A percentile compares a stretch with the other conserved stretches of the same genome.
These are phyloP conservation scores for Ganoderma resinaceum DNA, from an alignment of 1,284 basidiomycete genomes.

Conservation along the genomic window DNA sequence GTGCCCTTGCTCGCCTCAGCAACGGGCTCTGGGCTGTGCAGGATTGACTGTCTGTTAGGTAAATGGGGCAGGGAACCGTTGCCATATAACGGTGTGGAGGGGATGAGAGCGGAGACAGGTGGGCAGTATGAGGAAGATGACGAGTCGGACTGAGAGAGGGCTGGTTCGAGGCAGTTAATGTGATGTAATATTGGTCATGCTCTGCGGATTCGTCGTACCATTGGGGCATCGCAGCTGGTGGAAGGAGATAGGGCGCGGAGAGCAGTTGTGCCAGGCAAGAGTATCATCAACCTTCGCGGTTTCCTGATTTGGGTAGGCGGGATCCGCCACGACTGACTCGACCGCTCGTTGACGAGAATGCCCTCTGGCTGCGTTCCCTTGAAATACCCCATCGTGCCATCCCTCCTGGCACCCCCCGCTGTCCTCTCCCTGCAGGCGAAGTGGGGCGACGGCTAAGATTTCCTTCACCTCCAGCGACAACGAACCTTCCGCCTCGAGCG, in stretches of 20 bases:
- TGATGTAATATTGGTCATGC: neutral
- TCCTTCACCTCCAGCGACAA: neutral
- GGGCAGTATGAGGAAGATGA: slow-evolving; percentile 48
- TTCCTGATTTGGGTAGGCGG: neutral
- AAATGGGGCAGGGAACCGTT: slow-evolving; percentile 66
- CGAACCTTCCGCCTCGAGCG: neutral
- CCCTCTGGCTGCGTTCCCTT: neutral
- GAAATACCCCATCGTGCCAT: neutral
- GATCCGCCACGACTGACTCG: neutral
- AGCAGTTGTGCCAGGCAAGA: neutral
- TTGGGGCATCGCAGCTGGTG: neutral
- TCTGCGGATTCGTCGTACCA: neutral
- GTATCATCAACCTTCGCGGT: neutral
- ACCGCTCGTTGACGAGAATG: neutral
- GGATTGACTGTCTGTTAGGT: slow-evolving; percentile 81
- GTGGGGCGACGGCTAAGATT: neutral
- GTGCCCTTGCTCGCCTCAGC: slow-evolving; percentile 79
- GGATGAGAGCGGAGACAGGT: slow-evolving; percentile 47
- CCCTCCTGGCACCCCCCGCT: neutral
- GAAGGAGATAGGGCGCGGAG: neutral
- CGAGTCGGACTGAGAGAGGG: slow-evolving; percentile 20
- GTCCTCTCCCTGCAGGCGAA: neutral
- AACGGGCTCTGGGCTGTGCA: slow-evolving; percentile 83
- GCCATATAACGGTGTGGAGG: slow-evolving; percentile 63
- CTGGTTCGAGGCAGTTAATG: neutral